phyloP scores from a whole-genome alignment of 176 grass and related monocot genomes.

The Pontederia paniculata region DNA sequence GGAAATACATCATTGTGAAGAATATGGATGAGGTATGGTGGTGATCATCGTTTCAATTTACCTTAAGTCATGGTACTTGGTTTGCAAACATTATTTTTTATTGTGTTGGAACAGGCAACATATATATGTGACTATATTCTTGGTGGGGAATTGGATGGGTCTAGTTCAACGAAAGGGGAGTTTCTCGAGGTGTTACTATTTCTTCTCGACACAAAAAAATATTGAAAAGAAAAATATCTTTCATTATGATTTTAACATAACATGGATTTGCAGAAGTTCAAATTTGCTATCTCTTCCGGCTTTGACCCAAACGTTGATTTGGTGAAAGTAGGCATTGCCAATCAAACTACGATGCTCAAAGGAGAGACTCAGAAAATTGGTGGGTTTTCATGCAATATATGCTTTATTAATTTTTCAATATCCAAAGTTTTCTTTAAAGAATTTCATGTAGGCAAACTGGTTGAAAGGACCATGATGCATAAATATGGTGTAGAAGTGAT shows the following conservation, averaged over 20 bases:
- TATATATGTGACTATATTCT: slow-evolving; percentile 96
- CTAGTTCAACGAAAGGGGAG: slow-evolving; percentile 76
- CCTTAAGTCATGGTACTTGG: background rate
- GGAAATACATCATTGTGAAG: slow-evolving; percentile 78
- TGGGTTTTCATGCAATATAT: slow-evolving; percentile 13
- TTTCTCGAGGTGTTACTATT: slow-evolving; percentile 59
- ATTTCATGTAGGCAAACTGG: slow-evolving; percentile 54
- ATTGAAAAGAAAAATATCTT: slow-evolving; percentile 5
- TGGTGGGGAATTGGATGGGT: slow-evolving; percentile 79
- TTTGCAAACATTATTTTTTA: background rate
- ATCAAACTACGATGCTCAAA: slow-evolving; percentile 99
- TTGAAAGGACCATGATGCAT: slow-evolving; percentile 89
- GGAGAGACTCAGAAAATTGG: slow-evolving; percentile 98
- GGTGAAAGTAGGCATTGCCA: slow-evolving; percentile 80
- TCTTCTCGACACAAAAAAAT: background rate
- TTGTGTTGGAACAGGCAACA: slow-evolving; percentile 34
- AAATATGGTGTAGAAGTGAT: slow-evolving; percentile 76
- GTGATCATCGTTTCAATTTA: background rate
- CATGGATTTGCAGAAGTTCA: slow-evolving; percentile 86
- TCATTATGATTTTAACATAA: background rate
- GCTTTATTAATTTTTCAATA: background rate
- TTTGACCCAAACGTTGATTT: slow-evolving; percentile 96
- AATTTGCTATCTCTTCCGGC: slow-evolving; percentile 64
- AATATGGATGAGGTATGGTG: slow-evolving; percentile 66
- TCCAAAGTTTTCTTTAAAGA: background rate